A percentile compares a stretch with the other conserved stretches of the same genome.
These are phyloP conservation scores for Orbilia blumenaviensis DNA, from an alignment of 2,329 filamentous ascomycete genomes.

Conservation along the genomic window DNA sequence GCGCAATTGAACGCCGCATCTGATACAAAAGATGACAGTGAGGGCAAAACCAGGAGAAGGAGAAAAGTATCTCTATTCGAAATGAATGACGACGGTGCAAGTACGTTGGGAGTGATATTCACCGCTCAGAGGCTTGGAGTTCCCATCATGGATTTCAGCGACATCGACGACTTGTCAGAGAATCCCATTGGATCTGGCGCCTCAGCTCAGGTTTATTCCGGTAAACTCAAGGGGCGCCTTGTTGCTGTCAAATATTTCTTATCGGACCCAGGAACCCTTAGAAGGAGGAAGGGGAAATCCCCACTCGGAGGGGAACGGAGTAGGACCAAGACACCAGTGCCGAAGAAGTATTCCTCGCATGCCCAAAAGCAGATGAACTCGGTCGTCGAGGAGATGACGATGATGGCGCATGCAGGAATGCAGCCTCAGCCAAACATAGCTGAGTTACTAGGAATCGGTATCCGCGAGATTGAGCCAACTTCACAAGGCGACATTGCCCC, in stretches of 20 bases:
- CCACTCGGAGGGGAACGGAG: not conserved
- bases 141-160: not conserved
- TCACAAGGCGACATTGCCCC: not conserved
- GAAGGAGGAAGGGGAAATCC: not conserved
- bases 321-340: not conserved
- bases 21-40: not conserved
- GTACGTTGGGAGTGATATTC: not conserved
- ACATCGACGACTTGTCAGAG: not conserved
- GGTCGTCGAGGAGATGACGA: not conserved
- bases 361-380: not conserved
- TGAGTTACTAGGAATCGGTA: not conserved
- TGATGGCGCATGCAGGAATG: not conserved
- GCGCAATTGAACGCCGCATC: not conserved
- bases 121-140: not conserved
- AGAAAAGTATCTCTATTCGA: not conserved
- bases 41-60: not conserved
- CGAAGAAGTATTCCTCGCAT: not conserved
- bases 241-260: constrained; percentile 5
- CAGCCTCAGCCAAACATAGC: constrained; percentile 7
- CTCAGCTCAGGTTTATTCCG: not conserved
- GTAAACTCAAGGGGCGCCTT: not conserved
- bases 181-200: constrained; percentile 3
- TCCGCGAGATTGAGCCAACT: not conserved
- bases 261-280: not conserved
- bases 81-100: not conserved